Percentiles rank a stretch among this genome's conserved stretches.
Conservation (phyloP, 78 protist species). For the Emiliania huxleyi region DNA sequence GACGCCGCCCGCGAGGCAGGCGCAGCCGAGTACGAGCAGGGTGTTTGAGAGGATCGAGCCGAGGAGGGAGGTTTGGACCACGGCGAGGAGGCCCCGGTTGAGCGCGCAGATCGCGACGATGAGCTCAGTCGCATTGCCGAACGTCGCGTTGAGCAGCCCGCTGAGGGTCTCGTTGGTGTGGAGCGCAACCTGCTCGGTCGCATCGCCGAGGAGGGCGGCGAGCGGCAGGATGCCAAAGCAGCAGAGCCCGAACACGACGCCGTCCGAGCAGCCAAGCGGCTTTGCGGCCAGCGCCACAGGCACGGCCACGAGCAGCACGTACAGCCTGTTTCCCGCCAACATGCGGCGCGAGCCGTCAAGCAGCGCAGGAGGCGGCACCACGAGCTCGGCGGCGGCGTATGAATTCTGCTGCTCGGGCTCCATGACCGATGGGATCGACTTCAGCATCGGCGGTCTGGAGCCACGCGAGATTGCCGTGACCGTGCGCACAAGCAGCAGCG, state of each 20-base stretch:
- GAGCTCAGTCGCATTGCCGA: constrained; percentile 66
- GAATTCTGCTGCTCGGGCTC: too few relatives aligned
- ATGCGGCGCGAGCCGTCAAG: neutral
- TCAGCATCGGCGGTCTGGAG: too few relatives aligned
- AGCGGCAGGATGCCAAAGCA: constrained; percentile 49
- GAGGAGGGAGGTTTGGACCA: constrained; percentile 57
- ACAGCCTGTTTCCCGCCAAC: neutral
- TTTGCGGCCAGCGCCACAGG: neutral
- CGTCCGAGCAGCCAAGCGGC: neutral
- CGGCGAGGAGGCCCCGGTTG: neutral
- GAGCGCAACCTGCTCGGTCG: constrained; percentile 54
- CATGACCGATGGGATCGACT: too few relatives aligned
- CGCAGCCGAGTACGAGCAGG: constrained; percentile 57
- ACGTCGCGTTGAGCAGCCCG: constrained; percentile 70
- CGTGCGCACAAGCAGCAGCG: too few relatives aligned
- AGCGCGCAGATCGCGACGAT: constrained; percentile 56
- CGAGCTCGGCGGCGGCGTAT: too few relatives aligned
- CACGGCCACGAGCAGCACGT: neutral
- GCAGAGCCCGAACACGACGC: neutral
- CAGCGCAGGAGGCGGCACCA: too few relatives aligned
- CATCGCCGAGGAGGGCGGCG: constrained; percentile 54
- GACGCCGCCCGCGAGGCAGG: constrained; percentile 57
- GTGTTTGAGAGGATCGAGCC: constrained; percentile 64
- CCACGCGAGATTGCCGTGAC: too few relatives aligned
- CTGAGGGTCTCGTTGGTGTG: constrained; percentile 48